Evolutionary conservation across 2,329 filamentous ascomycete genomes (phyloP), one percentile per base, ranked within the genome.

Genomic region (Aspergillus calidoustus): DNA sequence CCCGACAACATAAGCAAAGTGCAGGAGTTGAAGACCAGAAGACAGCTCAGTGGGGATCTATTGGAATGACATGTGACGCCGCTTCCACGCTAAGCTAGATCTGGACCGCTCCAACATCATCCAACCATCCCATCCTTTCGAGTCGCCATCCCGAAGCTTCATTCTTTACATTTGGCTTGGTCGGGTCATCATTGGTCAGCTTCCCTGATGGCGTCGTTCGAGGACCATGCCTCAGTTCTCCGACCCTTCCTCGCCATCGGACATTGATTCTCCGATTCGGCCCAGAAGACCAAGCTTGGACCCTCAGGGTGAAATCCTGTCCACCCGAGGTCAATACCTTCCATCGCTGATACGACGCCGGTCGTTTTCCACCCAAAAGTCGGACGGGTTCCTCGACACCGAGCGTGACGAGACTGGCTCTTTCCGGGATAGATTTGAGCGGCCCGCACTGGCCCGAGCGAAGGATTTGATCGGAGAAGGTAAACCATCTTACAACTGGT

Each of bases 401-500:
- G 25, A 48, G 49, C 50, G 25, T 25, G 66, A 38, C 61, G 66
- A 57, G 46, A 22, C 50, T 63, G 1, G 55, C 57, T n/a, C 65
- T 53, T 31, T 69, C 0, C 59, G 50, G 17, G 59, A 60, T 4
- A 41, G 62, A 15, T 41, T 46, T 91, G 64, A 65, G 25, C 44
- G 59, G 3, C 57, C 63, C 19, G 60, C 64, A 25, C 61, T 62
- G 19, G 62, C 66, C 23, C 58, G 66, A 38, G 64, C 61, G 2
- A 59, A 53, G 47, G 58, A 58, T 8, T 83, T 98, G 69, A 96
- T 97, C 74, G 94, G 94, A 47, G 91, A 91, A 70, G 92, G 87
- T 67, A 97, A 95, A 74, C 91, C 92, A 19, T 82, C 91, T 63
- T 97, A 96, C 78, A 86, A 86, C 65, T 97, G 93, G 90, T 81